phyloP scores from a whole-genome alignment of 1,284 basidiomycete genomes.

The Amylostereum chailletii region DNA sequence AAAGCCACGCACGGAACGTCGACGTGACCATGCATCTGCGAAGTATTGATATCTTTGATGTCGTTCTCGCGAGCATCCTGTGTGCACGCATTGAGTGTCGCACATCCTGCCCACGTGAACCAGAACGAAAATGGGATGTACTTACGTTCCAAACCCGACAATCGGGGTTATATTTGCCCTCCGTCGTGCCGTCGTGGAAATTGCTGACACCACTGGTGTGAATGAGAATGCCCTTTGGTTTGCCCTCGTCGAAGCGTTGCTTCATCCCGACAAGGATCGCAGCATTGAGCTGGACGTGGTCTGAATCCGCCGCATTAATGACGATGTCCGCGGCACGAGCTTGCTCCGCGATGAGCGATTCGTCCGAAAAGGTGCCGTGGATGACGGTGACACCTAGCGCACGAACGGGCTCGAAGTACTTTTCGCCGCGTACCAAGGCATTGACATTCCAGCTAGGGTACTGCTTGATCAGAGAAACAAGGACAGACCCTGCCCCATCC shows the following conservation, averaged over 20 bases:
- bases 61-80: slow-evolving; percentile 5
- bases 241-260: background rate
- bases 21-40: slow-evolving; percentile 4
- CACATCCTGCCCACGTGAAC: too few species aligned
- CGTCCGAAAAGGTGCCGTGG: background rate
- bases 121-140: too few species aligned
- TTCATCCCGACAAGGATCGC: slow-evolving; percentile 6
- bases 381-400: background rate
- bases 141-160: slow-evolving; percentile 5
- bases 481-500: slow-evolving; percentile 6
- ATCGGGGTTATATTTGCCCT: background rate
- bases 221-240: background rate
- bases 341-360: slow-evolving; percentile 1
- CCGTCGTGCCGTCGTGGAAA: too few species aligned
- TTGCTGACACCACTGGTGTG: slow-evolving; percentile 7
- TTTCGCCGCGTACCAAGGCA: slow-evolving; percentile 4
- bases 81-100: too few species aligned
- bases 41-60: slow-evolving; percentile 1
- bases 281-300: slow-evolving; percentile 1
- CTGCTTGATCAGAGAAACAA: background rate
- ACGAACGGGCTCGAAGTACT: background rate
- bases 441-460: background rate
- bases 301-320: slow-evolving; percentile 3
- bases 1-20: too few species aligned
- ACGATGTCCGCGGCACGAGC: slow-evolving; percentile 3